Evolutionary conservation across 208 protist species (phyloP).

Genomic region (Polymyxa betae): DNA sequence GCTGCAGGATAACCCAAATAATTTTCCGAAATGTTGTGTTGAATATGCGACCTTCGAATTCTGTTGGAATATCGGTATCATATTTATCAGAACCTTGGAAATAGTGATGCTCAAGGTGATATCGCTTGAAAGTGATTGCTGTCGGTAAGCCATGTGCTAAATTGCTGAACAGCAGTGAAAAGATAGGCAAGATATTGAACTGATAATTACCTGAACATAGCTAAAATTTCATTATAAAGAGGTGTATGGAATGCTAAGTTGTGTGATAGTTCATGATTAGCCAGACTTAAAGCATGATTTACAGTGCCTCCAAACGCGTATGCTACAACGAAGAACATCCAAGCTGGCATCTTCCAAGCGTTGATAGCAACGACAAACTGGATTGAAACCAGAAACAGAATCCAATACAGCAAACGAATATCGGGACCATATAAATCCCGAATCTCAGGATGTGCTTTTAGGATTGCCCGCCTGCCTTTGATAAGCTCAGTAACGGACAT

Average conservation of each 20-base stretch:
- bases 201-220: constrained; percentile 71
- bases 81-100: constrained; percentile 83
- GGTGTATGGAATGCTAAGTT: constrained; percentile 79
- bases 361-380: background rate
- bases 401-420: background rate
- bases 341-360: background rate
- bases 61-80: constrained; percentile 83
- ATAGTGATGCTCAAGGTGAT: constrained; percentile 88
- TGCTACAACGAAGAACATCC: constrained; percentile 6
- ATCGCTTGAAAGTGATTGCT: constrained; percentile 85
- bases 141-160: constrained; percentile 83
- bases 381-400: background rate
- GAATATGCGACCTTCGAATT: constrained; percentile 77
- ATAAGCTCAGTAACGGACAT: background rate
- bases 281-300: constrained; percentile 81
- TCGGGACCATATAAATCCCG: constrained; percentile 30
- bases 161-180: constrained; percentile 69
- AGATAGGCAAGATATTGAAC: background rate
- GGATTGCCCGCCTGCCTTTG: background rate
- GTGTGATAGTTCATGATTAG: constrained; percentile 87
- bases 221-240: constrained; percentile 80
- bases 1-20: constrained; percentile 83
- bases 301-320: constrained; percentile 32
- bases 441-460: constrained; percentile 31
- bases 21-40: constrained; percentile 77